These are phyloP conservation scores for Cryptosporidium muris DNA, from an alignment of 169 alveolate genomes.

Conservation along the genomic window DNA sequence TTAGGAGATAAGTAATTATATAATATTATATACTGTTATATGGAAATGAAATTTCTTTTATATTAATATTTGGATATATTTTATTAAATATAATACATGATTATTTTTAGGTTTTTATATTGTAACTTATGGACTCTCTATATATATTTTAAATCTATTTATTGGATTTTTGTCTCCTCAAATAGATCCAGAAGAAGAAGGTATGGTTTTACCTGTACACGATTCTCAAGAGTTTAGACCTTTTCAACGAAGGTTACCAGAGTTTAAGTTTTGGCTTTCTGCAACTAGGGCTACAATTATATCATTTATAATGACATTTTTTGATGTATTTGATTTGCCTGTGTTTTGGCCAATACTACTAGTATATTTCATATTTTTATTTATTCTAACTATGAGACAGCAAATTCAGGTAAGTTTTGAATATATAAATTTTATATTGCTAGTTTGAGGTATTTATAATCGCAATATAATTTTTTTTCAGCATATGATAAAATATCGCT, in stretches of 20 bases:
- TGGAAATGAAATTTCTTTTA: neutral
- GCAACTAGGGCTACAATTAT: conserved; percentile 79
- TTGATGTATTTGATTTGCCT: conserved; percentile 85
- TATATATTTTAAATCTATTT: conserved; percentile 81
- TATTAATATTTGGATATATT: neutral
- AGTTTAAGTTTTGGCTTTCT: conserved; percentile 88
- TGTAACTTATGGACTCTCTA: conserved; percentile 84
- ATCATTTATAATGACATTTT: conserved; percentile 75
- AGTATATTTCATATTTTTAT: conserved; percentile 84
- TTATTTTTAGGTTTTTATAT: conserved; percentile 79
- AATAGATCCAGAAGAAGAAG: conserved; percentile 85
- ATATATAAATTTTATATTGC: neutral
- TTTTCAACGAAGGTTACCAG: conserved; percentile 86
- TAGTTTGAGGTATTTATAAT: neutral
- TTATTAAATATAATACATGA: neutral
- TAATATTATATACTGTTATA: neutral
- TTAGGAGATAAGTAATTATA: neutral
- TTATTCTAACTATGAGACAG: conserved; percentile 87
- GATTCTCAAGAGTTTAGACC: conserved; percentile 86
- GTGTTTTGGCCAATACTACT: conserved; percentile 92
- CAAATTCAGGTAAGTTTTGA: conserved; percentile 78
- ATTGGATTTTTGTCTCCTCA: conserved; percentile 87
- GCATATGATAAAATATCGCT: conserved; percentile 79
- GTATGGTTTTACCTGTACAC: conserved; percentile 82
- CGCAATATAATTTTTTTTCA: neutral